Evolutionary conservation across 441 rosid species (phyloP).

Genomic region (Gossypium davidsonii): DNA sequence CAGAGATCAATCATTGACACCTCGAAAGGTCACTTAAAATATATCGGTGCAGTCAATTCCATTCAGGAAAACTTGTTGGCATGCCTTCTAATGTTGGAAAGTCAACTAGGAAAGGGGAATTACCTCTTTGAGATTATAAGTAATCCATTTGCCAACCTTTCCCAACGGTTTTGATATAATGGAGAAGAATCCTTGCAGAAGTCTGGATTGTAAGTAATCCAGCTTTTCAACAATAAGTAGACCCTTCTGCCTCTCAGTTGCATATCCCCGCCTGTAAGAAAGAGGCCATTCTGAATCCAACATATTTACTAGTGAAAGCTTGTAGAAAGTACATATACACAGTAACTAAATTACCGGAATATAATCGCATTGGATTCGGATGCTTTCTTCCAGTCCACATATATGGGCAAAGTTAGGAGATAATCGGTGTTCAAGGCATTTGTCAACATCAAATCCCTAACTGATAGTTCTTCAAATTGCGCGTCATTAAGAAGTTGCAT

Average conservation of each 20-base stretch:
- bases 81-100: neutral
- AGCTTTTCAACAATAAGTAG: slow-evolving; percentile 77
- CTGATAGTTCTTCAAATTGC: slow-evolving; percentile 88
- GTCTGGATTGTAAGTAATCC: slow-evolving; percentile 84
- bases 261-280: slow-evolving; percentile 77
- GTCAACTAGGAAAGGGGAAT: slow-evolving; percentile 18
- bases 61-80: neutral
- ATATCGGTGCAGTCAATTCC: neutral
- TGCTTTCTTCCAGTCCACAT: slow-evolving; percentile 87
- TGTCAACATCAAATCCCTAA: slow-evolving; percentile 74
- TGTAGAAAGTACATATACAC: neutral
- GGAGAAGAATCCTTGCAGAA: slow-evolving; percentile 60
- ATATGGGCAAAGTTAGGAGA: slow-evolving; percentile 86
- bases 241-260: slow-evolving; percentile 90
- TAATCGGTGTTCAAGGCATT: slow-evolving; percentile 86
- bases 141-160: slow-evolving; percentile 56
- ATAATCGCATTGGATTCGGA: slow-evolving; percentile 85
- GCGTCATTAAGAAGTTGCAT: slow-evolving; percentile 88
- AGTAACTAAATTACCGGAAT: slow-evolving; percentile 48
- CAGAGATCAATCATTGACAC: neutral
- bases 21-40: neutral
- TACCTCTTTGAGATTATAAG: slow-evolving; percentile 44
- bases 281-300: neutral
- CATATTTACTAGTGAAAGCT: neutral
- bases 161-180: slow-evolving; percentile 67